Conservation (phyloP, 2,329 filamentous ascomycete genomes). For the Reticulascus tulasneorum region DNA sequence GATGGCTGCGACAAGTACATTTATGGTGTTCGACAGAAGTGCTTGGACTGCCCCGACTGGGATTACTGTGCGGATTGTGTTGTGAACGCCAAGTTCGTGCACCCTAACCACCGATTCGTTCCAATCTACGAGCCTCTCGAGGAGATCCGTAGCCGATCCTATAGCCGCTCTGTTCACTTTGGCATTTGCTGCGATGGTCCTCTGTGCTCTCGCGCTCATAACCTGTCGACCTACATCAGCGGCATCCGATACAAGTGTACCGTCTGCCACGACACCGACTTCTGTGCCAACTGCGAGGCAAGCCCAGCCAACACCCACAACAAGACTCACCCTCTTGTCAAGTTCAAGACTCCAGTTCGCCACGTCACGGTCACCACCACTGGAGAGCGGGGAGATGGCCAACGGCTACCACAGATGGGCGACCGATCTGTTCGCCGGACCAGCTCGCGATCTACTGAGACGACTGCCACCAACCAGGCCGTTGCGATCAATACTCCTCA, state of each 20-base stretch:
- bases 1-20: slow-evolving; percentile 92
- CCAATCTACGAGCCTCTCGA: slow-evolving; percentile 73
- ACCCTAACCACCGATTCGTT: slow-evolving; percentile 84
- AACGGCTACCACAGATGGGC: slow-evolving; percentile 65
- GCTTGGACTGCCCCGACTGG: slow-evolving; percentile 94
- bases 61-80: slow-evolving; percentile 85
- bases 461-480: slow-evolving; percentile 45
- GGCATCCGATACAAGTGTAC: slow-evolving; percentile 96
- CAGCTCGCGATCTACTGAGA: slow-evolving; percentile 49
- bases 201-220: slow-evolving; percentile 62
- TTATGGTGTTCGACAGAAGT: slow-evolving; percentile 89
- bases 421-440: slow-evolving; percentile 43
- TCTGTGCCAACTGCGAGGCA: slow-evolving; percentile 92
- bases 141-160: slow-evolving; percentile 31
- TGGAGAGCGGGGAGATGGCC: slow-evolving; percentile 69
- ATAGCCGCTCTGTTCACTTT: slow-evolving; percentile 56
- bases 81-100: slow-evolving; percentile 60
- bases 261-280: slow-evolving; percentile 90
- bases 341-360: slow-evolving; percentile 90
- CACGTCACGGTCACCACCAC: slow-evolving; percentile 83
- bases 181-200: slow-evolving; percentile 96
- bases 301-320: slow-evolving; percentile 82
- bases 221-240: slow-evolving; percentile 63
- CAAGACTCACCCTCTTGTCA: slow-evolving; percentile 93
- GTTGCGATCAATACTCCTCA: slow-evolving; percentile 53